A percentile compares a stretch with the other conserved stretches of the same genome.
phyloP scores from a whole-genome alignment of 257 asterid species.

The Mentha longifolia region DNA sequence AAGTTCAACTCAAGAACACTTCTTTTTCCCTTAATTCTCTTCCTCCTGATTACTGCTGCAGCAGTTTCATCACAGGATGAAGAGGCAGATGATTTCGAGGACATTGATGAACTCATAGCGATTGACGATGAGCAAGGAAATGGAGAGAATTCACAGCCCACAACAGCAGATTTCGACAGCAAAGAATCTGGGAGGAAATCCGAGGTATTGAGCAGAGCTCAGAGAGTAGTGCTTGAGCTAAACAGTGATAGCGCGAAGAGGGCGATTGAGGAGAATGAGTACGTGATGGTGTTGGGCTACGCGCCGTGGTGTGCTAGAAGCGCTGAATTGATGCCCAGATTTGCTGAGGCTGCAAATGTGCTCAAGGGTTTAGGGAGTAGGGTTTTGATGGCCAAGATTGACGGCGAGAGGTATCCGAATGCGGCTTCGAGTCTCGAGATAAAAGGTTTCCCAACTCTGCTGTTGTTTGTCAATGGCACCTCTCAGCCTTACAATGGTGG shows the following conservation, averaged over 20 bases:
- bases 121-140: constrained; percentile 67
- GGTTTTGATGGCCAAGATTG: constrained; percentile 82
- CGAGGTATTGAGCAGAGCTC: constrained; percentile 85
- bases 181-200: constrained; percentile 52
- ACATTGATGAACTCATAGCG: constrained; percentile 76
- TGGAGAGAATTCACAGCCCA: constrained; percentile 39
- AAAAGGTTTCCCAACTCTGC: constrained; percentile 84
- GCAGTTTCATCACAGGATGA: constrained; percentile 37
- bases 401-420: constrained; percentile 78
- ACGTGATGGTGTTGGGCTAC: constrained; percentile 80
- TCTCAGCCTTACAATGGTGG: constrained; percentile 91
- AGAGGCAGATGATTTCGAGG: constrained; percentile 56
- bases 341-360: constrained; percentile 90
- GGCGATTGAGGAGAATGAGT: constrained; percentile 71
- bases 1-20: constrained; percentile 53
- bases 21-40: constrained; percentile 47
- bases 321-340: constrained; percentile 96
- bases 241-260: constrained; percentile 61
- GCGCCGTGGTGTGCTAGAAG: constrained; percentile 95
- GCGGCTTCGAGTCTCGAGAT: constrained; percentile 73
- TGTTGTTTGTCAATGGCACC: constrained; percentile 79
- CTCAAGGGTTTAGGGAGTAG: constrained; percentile 66
- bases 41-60: constrained; percentile 44
- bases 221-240: constrained; percentile 84
- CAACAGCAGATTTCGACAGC: constrained; percentile 37